Conservation (phyloP, 257 asterid species). For the Striga asiatica region DNA sequence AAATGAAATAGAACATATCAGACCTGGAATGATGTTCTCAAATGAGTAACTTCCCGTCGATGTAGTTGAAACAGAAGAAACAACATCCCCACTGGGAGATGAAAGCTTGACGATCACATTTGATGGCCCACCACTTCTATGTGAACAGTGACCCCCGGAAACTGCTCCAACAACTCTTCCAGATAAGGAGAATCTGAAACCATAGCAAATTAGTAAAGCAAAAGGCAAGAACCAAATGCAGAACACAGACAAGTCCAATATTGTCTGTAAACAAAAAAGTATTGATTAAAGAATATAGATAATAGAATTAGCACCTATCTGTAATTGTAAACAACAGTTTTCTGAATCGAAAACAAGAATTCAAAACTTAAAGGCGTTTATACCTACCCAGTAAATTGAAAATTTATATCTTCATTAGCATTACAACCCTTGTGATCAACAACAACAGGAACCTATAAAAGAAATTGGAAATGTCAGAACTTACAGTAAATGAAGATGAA, state of each 20-base stretch:
- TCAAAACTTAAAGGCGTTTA: slow-evolving; percentile 2
- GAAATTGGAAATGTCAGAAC: slow-evolving; percentile 18
- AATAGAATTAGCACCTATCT: too few relatives aligned
- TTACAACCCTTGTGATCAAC: slow-evolving; percentile 87
- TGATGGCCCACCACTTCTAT: slow-evolving; percentile 71
- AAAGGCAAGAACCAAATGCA: slow-evolving; percentile 14
- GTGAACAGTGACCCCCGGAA: slow-evolving; percentile 68
- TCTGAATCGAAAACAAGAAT: slow-evolving; percentile 6
- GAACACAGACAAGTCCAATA: slow-evolving; percentile 13
- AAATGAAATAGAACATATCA: slow-evolving; percentile 1
- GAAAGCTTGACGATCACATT: slow-evolving; percentile 64
- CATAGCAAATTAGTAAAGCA: slow-evolving; percentile 20
- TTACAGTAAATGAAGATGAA: slow-evolving; percentile 8
- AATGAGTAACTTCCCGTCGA: slow-evolving; percentile 71
- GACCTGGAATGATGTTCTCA: slow-evolving; percentile 70
- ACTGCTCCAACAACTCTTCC: slow-evolving; percentile 82
- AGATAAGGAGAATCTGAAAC: slow-evolving; percentile 59
- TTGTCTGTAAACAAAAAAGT: background rate
- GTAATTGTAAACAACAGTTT: background rate
- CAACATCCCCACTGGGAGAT: slow-evolving; percentile 58
- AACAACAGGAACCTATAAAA: slow-evolving; percentile 62
- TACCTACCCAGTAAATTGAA: slow-evolving; percentile 81
- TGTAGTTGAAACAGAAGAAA: slow-evolving; percentile 61
- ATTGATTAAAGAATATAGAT: too few relatives aligned
- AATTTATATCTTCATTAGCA: slow-evolving; percentile 84